Percentiles rank a stretch among this genome's conserved stretches.
Conservation (phyloP, 2,329 filamentous ascomycete species). For the Didymella glomerata region DNA sequence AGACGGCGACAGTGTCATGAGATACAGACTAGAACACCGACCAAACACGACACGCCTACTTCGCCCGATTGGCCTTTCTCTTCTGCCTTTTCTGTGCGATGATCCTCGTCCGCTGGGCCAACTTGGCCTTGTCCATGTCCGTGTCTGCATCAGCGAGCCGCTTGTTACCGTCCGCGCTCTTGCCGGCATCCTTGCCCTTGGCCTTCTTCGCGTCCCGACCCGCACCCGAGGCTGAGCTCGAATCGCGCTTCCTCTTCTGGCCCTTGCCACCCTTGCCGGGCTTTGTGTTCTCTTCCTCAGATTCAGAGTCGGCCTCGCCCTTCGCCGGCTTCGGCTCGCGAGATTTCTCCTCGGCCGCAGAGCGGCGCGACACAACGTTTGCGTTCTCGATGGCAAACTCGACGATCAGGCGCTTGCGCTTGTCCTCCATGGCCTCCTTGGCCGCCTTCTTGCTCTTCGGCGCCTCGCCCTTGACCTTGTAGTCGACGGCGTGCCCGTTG, state of each 20-base stretch:
- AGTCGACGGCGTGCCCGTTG: slow-evolving; percentile 75
- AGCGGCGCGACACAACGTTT: slow-evolving; percentile 86
- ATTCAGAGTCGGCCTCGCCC: slow-evolving; percentile 23
- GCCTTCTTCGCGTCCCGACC: slow-evolving; percentile 15
- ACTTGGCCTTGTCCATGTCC: slow-evolving; percentile 57
- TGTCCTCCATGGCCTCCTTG: slow-evolving; percentile 66
- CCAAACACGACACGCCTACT: slow-evolving; percentile 34
- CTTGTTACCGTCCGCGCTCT: slow-evolving; percentile 29
- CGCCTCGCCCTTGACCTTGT: slow-evolving; percentile 58
- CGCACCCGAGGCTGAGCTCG: slow-evolving; percentile 15
- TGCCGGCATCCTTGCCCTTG: slow-evolving; percentile 25
- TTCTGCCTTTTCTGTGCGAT: slow-evolving; percentile 85
- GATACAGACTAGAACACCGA: too few species aligned
- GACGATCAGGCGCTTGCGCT: slow-evolving; percentile 88
- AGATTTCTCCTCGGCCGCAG: slow-evolving; percentile 67
- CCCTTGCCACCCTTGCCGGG: slow-evolving; percentile 28
- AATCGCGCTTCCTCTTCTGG: slow-evolving; percentile 53
- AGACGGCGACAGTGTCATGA: not conserved
- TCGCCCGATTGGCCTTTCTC: slow-evolving; percentile 67
- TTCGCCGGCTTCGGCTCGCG: slow-evolving; percentile 53
- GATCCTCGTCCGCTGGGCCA: slow-evolving; percentile 74
- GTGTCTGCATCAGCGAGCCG: slow-evolving; percentile 21
- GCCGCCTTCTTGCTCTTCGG: slow-evolving; percentile 51
- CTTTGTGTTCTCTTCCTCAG: slow-evolving; percentile 25
- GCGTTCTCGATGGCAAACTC: slow-evolving; percentile 99